Evolutionary conservation across 2,329 filamentous ascomycete species (phyloP), one percentile per base, ranked within the genome.

Genomic region (Macrophomina phaseolina): DNA sequence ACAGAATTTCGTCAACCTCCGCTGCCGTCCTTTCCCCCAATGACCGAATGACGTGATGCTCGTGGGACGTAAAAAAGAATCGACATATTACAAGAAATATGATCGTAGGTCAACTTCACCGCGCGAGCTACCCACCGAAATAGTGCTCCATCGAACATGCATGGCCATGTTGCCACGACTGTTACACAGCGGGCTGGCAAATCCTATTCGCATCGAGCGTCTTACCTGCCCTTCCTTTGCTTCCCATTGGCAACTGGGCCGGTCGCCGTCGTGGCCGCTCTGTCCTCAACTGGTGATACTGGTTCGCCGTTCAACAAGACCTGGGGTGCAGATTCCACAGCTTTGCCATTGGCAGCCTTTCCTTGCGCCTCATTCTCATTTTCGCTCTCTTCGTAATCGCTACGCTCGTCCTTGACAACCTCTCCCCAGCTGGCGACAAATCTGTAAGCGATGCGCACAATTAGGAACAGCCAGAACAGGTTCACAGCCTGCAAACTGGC

Each of bases 401-500:
- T 92, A 69, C 91, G 85, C 69, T 93, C 91, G 74, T 94, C 91
- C 61, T 89, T 86, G 40, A 85, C 85, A 23, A 84, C 82, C 63
- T 86, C 85, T 72, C 67, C 68, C 67, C 65, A 68, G 36, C 85
- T 85, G 49, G 86, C 82, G 18, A 91, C 81, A 71, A 92, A 91
- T 67, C 91, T 85, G 73, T 89, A 91, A 55, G 90, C 89, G 70
- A 94, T 92, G 70, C 91, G 85, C 67, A 91, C 76, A 73, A 94
- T 93, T 78, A 90, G 88, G 79, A 89, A 92, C 67, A 93, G 86
- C 91, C 91, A 94, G 80, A 94, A 93, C 9, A 94, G 77, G 76
- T 94, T 94, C 64, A 94, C 84, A 1, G 88, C 86, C 78, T 94
- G 91, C 40, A 94, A 83, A 3, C 84, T 82, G 3, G 87, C 83